Base-by-base conservation (phyloP, 306 rosid species). In the Acacia confusa region DNA sequence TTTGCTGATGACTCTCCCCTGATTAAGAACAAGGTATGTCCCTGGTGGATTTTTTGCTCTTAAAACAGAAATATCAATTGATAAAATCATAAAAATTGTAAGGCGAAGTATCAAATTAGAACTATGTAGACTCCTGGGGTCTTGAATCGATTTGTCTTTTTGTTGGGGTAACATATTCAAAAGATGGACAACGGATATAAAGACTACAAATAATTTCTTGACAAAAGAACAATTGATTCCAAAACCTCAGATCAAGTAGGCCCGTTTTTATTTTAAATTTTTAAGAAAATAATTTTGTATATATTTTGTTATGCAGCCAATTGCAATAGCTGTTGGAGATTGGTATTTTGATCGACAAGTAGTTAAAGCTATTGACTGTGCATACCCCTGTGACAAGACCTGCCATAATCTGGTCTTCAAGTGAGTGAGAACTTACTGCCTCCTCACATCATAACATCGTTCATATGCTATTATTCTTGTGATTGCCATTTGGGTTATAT, bases 1-100 rank as follows among this genome's bases (percentile, higher is more conserved):
- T 94, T 94, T 82, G 97, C 97, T 36, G 88, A 86, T 83, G 93
- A 94, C 84, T 94, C 96, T 76, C 98, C 98, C 6, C 75, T 88
- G 5, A 64, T 91, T 45, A 86, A 44, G 63, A 82, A 86, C 44
- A 80, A 77, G 97, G 98, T 92, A 90, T 73, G 85, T 66, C 70
- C 32, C 60, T n/a, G 44, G 19, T 44, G 25, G 25, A 77, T 70
- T 82, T 45, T 41, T 20, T 71, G 75, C 58, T 60, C 78, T 50
- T 61, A 63, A n/a, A 82, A 73, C 60, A 43, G 71, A 58, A 55
- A 38, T 19, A n/a, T 22, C 13, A 43, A 38, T 19, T 73, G 17
- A 50, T 34, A 52, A 41, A 19, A 52, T 74, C 4, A 73, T n/a
- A 19, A 41, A 53, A 74, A 47, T 55, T 57, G 3, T 19, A 36